Percentiles rank a stretch among this genome's conserved stretches.
phyloP scores from a whole-genome alignment of 768 basidiomycete species.

The Pleurotus platypus region DNA sequence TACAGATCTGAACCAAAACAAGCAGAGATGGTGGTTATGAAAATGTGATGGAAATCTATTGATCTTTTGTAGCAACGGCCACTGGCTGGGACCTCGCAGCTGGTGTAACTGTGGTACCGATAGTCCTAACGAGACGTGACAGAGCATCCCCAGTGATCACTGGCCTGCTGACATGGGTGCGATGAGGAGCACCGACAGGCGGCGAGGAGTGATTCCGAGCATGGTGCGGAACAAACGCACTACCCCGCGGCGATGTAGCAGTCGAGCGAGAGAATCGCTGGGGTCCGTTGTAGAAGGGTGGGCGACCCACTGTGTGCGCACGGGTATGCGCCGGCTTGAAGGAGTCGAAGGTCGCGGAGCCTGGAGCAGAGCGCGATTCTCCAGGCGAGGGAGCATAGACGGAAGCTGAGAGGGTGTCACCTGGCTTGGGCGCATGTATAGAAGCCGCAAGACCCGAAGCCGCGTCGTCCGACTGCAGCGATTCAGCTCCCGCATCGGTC shows the following conservation, averaged over 20 bases:
- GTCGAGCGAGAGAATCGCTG: conserved; percentile 39
- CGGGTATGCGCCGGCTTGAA: conserved; percentile 44
- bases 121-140: conserved; percentile 59
- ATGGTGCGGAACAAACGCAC: conserved; percentile 37
- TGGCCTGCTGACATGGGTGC: conserved; percentile 52
- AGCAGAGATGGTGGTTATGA: not conserved
- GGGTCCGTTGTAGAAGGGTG: conserved; percentile 25
- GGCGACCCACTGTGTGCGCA: conserved; percentile 54
- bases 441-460: conserved; percentile 40
- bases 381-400: conserved; percentile 49
- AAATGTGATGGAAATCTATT: conserved; percentile 6
- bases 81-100: conserved; percentile 18
- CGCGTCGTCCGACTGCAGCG: no score
- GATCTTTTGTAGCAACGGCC: conserved; percentile 19
- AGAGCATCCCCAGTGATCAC: conserved; percentile 72
- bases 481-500: no score
- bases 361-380: conserved; percentile 34
- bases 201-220: conserved; percentile 68
- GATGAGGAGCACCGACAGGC: conserved; percentile 36
- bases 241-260: conserved; percentile 36
- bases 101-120: conserved; percentile 36
- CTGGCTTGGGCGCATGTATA: conserved; percentile 50
- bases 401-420: conserved; percentile 34
- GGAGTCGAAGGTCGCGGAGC: conserved; percentile 17
- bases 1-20: not conserved